Evolutionary conservation across 352 stramenopile species (phyloP), one percentile per base, ranked within the genome.

Genomic region (Pythium pyrilobum): DNA sequence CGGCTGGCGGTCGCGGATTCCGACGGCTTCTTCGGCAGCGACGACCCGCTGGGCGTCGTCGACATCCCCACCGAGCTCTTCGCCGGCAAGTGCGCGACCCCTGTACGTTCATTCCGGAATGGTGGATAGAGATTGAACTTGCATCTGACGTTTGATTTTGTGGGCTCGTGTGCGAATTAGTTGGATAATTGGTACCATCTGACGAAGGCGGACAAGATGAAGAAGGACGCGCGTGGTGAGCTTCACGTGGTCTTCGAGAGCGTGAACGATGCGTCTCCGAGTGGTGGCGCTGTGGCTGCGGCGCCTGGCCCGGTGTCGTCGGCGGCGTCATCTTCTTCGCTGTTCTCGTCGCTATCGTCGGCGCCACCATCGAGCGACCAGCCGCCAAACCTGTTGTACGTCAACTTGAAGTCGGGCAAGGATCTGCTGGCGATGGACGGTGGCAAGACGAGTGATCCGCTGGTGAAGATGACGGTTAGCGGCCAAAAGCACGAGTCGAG

Each of bases 341-440:
- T 25, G 32, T 29, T 32, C 32, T 52, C 67, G 7, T 78, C 68
- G 42, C 56, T 43, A 10, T 47, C 62, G 23, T 48, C 54, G 1
- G 43, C 27, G 15, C 11, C 52, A 9, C 9, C 39, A 3, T 23
- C 33, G 11, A 67, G 37, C 39, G 56, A 48, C 15, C 62, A 77
- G 11, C 63, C 73, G 8, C 81, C 78, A 1, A 92, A 92, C 45
- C 46, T 89, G 38, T 55, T 92, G 11, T 81, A 77, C 32, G 78
- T 92, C 41, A 89, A 74, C 41, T 42, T 92, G 6, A 75, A 87
- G 28, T 83, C 77, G 9, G 81, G 77, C 39, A 87, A 87, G 56
- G 70, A 92, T 33, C 56, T 97, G 28, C 72, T 96, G 16, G 79
- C 80, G 0, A 95, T 96, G 79, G 85, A 96, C 57, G 74, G 89